These are phyloP conservation scores for Vishniacozyma victoriae DNA, from an alignment of 768 basidiomycete species.

Conservation along the genomic window DNA sequence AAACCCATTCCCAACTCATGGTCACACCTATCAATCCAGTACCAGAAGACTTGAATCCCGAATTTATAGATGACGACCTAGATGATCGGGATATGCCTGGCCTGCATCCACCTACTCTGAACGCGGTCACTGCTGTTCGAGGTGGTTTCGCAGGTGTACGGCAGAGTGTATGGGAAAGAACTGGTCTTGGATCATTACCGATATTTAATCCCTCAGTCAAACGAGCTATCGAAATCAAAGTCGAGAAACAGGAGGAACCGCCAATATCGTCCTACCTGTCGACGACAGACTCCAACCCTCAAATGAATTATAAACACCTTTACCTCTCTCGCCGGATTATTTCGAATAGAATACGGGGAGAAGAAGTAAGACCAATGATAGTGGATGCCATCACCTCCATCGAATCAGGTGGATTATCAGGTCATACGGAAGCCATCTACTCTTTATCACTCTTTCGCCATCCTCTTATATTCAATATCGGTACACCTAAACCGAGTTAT, in stretches of 20 bases:
- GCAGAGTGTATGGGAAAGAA: slow-evolving; percentile 29
- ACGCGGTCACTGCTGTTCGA: slow-evolving; percentile 19
- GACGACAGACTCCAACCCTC: slow-evolving; percentile 26
- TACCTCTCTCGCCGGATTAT: slow-evolving; percentile 30
- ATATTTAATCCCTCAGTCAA: not conserved
- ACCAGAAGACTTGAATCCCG: no score
- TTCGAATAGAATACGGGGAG: slow-evolving; percentile 8
- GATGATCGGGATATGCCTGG: no score
- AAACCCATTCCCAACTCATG: slow-evolving; percentile 16
- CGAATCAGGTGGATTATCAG: slow-evolving; percentile 36
- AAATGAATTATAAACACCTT: slow-evolving; percentile 42
- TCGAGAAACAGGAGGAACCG: not conserved
- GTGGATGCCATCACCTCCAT: slow-evolving; percentile 34
- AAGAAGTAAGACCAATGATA: slow-evolving; percentile 6
- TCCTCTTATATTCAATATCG: not conserved
- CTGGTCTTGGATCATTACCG: slow-evolving; percentile 2
- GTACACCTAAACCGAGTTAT: not conserved
- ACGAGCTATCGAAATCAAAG: not conserved
- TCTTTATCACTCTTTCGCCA: slow-evolving; percentile 34
- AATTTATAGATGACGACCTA: no score
- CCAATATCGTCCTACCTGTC: slow-evolving; percentile 27
- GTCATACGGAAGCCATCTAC: slow-evolving; percentile 42
- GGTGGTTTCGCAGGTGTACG: slow-evolving; percentile 22
- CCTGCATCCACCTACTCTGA: not conserved
- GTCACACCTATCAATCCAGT: no score